phyloP scores from a whole-genome alignment of 2,329 filamentous ascomycete genomes.

The Ceratocystis destructans region DNA sequence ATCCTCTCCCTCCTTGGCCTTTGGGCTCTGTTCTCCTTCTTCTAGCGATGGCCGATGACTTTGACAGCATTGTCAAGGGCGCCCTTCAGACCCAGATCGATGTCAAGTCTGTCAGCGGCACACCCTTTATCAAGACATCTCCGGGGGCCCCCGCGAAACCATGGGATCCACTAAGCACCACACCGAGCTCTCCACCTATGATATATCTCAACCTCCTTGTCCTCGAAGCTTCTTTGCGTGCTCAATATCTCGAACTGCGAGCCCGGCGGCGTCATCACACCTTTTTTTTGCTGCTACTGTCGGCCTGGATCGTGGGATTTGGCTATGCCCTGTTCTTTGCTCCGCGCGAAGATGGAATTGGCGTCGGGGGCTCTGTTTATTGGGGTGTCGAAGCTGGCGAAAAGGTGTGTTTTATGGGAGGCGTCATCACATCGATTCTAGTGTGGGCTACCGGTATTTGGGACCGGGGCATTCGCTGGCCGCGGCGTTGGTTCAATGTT shows the following conservation, averaged over 20 bases:
- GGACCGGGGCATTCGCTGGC: constrained; percentile 91
- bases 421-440: constrained; percentile 70
- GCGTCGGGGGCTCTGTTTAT: constrained; percentile 86
- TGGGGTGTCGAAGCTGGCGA: constrained; percentile 87
- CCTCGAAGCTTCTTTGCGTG: constrained; percentile 82
- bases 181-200: constrained; percentile 84
- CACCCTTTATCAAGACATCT: constrained; percentile 29
- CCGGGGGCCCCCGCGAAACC: constrained; percentile 33
- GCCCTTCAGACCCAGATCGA: constrained; percentile 53
- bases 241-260: constrained; percentile 82
- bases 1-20: neutral
- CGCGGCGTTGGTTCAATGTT: constrained; percentile 74
- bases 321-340: constrained; percentile 83
- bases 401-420: constrained; percentile 83
- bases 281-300: constrained; percentile 72
- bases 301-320: constrained; percentile 70
- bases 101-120: constrained; percentile 24
- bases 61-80: constrained; percentile 89
- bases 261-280: constrained; percentile 82
- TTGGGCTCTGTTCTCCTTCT: neutral
- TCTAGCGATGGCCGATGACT: constrained; percentile 17
- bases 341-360: constrained; percentile 87
- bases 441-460: constrained; percentile 95
- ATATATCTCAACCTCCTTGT: constrained; percentile 98
- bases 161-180: constrained; percentile 60